These are phyloP conservation scores for Teunomyces funiuensis DNA, from an alignment of 805 yeast genomes.

Conservation along the genomic window DNA sequence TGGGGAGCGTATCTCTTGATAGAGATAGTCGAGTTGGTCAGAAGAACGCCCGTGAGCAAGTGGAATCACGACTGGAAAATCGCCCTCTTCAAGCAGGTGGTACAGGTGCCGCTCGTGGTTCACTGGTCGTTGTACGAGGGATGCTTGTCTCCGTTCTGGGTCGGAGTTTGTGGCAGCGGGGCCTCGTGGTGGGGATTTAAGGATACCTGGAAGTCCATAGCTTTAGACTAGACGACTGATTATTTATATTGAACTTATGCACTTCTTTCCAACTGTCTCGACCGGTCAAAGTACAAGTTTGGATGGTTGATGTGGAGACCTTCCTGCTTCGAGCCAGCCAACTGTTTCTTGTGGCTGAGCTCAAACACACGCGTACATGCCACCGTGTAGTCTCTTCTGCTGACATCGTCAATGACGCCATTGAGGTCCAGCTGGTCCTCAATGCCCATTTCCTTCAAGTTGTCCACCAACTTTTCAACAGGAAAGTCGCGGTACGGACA, in stretches of 20 bases:
- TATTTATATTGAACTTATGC: conserved; percentile 2
- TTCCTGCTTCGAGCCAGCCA: conserved; percentile 40
- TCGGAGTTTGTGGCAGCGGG: conserved; percentile 44
- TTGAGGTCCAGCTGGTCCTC: conserved; percentile 55
- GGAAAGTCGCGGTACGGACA: conserved; percentile 86
- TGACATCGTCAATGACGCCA: conserved; percentile 65
- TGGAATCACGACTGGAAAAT: conserved; percentile 39
- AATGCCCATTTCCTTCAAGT: conserved; percentile 65
- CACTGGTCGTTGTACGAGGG: conserved; percentile 48
- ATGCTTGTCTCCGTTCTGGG: conserved; percentile 48
- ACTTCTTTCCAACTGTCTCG: conserved; percentile 51
- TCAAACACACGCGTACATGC: conserved; percentile 93
- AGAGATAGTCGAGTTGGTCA: conserved; percentile 40
- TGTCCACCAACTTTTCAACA: conserved; percentile 57
- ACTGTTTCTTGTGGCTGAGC: conserved; percentile 52
- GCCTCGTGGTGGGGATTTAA: conserved; percentile 45
- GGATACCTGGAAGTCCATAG: conserved; percentile 36
- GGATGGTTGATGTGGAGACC: conserved; percentile 79
- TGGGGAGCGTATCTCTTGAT: conserved; percentile 43
- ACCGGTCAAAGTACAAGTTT: conserved; percentile 80
- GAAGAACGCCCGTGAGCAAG: conserved; percentile 39
- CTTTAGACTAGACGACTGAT: conserved; percentile 19
- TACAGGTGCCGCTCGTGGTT: conserved; percentile 43
- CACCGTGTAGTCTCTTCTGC: conserved; percentile 68
- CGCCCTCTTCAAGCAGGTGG: conserved; percentile 33